Base-by-base conservation (phyloP, 345 rosid species). In the Populus nigra region DNA sequence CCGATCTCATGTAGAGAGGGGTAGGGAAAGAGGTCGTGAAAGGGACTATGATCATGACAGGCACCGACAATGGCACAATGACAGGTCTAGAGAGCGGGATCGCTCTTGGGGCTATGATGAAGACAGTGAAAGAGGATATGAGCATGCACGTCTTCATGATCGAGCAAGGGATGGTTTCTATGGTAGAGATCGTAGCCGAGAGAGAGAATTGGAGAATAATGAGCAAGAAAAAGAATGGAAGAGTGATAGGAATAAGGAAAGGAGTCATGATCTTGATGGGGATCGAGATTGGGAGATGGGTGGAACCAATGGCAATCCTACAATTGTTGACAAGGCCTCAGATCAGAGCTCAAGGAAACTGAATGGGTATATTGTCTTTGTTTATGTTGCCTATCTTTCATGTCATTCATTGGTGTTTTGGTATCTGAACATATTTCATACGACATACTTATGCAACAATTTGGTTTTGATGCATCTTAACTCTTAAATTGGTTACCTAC, bases 51-150 rank as follows among this genome's bases (percentile, higher is more conserved):
- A 83, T 1, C 84, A 87, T 76, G 85, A 82, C 61, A 59, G 72
- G 71, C 77, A 82, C 72, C 76, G 83, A 71, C 93, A 88, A 59
- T 83, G 74, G 43, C 76, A 70, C 13, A 80, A 80, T 79, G 93
- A 89, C 77, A 84, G 90, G 87, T 89, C 91, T 2, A 68, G 90
- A 39, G 98, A 92, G 79, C 88, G 82, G 3, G 88, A 84, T 68
- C 82, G 81, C 76, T 91, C 95, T 78, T 79, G 71, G 76, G 96
- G 82, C 63, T 81, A 31, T 35, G 87, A 86, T 35, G 77, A 20
- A 57, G 91, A 86, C n/a, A 80, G 70, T 72, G 89, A 78, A 76
- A 89, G 89, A 75, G 92, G 75, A 5, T 88, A 86, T 73, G 89
- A 82, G 39, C 87, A 62, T 76, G 73, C 71, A 13, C 83, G 5